Evolutionary conservation across 139 green algal species (phyloP).

Genomic region (Microglena sp.): DNA sequence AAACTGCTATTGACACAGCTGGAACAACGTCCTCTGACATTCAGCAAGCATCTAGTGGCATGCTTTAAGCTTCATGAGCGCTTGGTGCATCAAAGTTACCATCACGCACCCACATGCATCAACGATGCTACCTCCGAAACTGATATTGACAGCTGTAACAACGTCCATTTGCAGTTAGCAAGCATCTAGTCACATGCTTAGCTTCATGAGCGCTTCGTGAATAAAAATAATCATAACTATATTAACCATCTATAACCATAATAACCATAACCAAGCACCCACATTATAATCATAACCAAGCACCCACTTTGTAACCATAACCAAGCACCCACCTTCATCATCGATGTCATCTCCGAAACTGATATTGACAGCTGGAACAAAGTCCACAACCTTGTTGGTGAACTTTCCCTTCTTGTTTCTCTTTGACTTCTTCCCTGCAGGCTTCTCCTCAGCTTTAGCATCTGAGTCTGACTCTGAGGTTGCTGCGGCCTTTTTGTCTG

Average conservation of each 20-base stretch:
- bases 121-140: too few species aligned
- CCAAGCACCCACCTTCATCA: conserved; percentile 29
- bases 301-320: too few species aligned
- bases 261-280: neutral
- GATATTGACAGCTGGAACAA: conserved; percentile 16
- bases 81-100: neutral
- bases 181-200: neutral
- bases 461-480: too few species aligned
- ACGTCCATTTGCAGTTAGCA: too few species aligned
- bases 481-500: too few species aligned
- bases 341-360: conserved; percentile 32
- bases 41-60: too few species aligned
- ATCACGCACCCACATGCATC: conserved; percentile 24
- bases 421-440: too few species aligned
- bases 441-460: too few species aligned
- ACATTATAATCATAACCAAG: too few species aligned
- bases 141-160: too few species aligned
- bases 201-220: neutral
- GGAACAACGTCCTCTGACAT: too few species aligned
- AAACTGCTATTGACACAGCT: too few species aligned
- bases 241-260: neutral
- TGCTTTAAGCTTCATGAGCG: neutral
- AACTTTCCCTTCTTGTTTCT: conserved; percentile 6
- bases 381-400: conserved; percentile 16
- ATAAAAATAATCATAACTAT: neutral